A percentile compares a stretch with the other conserved stretches of the same genome.
Conservation (phyloP, 257 asterid species). For the Parsonsia alboflavescens region DNA sequence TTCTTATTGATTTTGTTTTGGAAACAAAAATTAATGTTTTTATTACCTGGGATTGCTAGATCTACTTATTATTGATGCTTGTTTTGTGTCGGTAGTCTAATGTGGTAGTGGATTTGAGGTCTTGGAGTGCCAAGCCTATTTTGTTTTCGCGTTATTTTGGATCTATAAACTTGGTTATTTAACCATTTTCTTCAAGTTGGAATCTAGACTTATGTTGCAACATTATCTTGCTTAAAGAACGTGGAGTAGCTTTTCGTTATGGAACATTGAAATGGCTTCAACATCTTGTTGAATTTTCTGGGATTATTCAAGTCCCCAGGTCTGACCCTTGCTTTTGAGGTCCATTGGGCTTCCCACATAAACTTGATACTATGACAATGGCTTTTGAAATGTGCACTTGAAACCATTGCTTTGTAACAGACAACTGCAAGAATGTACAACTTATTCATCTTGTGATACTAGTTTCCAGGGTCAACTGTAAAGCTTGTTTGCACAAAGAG, state of each 20-base stretch:
- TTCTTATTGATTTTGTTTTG: background rate
- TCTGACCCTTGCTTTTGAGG: background rate
- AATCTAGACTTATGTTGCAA: background rate
- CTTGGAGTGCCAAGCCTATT: background rate
- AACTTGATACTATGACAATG: background rate
- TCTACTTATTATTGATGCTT: background rate
- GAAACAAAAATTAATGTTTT: too few relatives aligned
- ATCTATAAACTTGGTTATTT: background rate
- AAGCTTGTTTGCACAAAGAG: slow-evolving; percentile 53
- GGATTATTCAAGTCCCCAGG: background rate
- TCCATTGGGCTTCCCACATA: background rate
- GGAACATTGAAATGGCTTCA: background rate
- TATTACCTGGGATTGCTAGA: background rate
- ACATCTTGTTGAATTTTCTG: background rate
- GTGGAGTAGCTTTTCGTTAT: background rate
- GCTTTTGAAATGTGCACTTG: too few relatives aligned
- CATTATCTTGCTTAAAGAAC: background rate
- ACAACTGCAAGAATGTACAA: background rate
- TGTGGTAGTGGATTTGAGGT: slow-evolving; percentile 7
- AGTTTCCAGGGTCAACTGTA: slow-evolving; percentile 46
- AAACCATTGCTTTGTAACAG: too few relatives aligned
- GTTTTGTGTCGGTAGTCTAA: background rate
- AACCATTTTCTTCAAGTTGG: background rate
- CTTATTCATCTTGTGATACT: background rate
- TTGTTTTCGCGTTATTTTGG: background rate